Conservation (phyloP, 1,139 yeast species). For the Kodamaea derodonti region DNA sequence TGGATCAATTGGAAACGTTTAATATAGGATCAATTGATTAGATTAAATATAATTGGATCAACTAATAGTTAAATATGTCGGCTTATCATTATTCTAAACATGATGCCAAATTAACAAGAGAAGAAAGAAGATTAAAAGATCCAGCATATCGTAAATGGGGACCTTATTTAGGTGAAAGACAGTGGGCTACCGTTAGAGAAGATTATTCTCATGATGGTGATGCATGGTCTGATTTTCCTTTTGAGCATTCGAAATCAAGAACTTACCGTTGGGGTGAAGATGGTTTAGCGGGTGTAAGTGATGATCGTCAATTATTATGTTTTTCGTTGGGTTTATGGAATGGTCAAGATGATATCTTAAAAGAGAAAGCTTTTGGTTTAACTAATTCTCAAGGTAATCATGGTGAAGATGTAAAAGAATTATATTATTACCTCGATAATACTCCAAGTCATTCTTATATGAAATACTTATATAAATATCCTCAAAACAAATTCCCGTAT, state of each 20-base stretch:
- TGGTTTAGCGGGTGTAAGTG: slow-evolving; percentile 90
- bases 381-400: slow-evolving; percentile 95
- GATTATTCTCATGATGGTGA: slow-evolving; percentile 87
- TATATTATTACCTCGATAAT: slow-evolving; percentile 81
- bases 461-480: slow-evolving; percentile 91
- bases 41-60: too few relatives aligned
- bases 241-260: slow-evolving; percentile 80
- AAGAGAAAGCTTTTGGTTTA: slow-evolving; percentile 84
- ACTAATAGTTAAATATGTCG: too few relatives aligned
- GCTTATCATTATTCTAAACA: slow-evolving; percentile 1
- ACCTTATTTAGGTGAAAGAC: slow-evolving; percentile 84
- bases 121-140: slow-evolving; percentile 65
- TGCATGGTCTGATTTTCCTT: slow-evolving; percentile 91
- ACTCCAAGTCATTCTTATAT: slow-evolving; percentile 92
- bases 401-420: slow-evolving; percentile 90
- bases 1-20: too few relatives aligned
- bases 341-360: slow-evolving; percentile 79
- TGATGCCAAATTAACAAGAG: slow-evolving; percentile 37
- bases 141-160: slow-evolving; percentile 74
- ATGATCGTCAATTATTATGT: slow-evolving; percentile 76
- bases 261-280: slow-evolving; percentile 97
- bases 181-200: slow-evolving; percentile 94
- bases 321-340: slow-evolving; percentile 88
- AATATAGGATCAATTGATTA: too few relatives aligned
- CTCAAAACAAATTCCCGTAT: slow-evolving; percentile 82